phyloP scores from a whole-genome alignment of 257 asterid genomes.

The Jaltomata sinuosa region DNA sequence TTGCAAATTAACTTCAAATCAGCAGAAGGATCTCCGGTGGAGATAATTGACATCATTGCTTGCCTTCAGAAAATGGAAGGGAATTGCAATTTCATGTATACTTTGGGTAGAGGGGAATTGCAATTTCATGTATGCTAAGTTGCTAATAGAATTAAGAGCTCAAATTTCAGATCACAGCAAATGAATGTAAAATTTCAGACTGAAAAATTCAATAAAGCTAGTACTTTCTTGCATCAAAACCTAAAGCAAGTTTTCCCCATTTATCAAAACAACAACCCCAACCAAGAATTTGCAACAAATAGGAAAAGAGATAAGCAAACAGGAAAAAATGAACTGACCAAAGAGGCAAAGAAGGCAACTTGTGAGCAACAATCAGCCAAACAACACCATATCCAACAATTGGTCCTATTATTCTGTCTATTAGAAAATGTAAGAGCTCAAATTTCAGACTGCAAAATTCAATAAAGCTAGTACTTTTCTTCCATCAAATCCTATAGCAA shows the following conservation, averaged over 20 bases:
- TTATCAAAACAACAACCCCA: not conserved
- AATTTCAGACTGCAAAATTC: too few relatives aligned
- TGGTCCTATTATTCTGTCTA: too few relatives aligned
- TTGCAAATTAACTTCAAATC: too few relatives aligned
- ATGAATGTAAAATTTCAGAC: not conserved
- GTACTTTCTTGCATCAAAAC: too few relatives aligned
- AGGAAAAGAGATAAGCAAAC: not conserved
- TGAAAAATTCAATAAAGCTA: not conserved
- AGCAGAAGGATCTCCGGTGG: too few relatives aligned
- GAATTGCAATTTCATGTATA: not conserved
- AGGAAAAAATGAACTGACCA: constrained; percentile 35
- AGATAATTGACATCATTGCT: not conserved
- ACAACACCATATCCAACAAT: constrained; percentile 79
- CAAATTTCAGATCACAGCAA: not conserved
- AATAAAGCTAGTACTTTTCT: too few relatives aligned
- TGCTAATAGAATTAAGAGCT: not conserved
- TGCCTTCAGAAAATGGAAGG: not conserved
- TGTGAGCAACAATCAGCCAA: constrained; percentile 58
- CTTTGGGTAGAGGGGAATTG: not conserved
- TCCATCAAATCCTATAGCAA: too few relatives aligned
- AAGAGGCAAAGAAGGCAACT: constrained; percentile 50
- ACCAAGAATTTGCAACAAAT: not conserved
- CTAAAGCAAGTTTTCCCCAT: too few relatives aligned
- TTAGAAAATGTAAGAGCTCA: too few relatives aligned
- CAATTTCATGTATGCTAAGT: not conserved